Evolutionary conservation across 208 protist genomes (phyloP).

Genomic region (Crithidia thermophila): DNA sequence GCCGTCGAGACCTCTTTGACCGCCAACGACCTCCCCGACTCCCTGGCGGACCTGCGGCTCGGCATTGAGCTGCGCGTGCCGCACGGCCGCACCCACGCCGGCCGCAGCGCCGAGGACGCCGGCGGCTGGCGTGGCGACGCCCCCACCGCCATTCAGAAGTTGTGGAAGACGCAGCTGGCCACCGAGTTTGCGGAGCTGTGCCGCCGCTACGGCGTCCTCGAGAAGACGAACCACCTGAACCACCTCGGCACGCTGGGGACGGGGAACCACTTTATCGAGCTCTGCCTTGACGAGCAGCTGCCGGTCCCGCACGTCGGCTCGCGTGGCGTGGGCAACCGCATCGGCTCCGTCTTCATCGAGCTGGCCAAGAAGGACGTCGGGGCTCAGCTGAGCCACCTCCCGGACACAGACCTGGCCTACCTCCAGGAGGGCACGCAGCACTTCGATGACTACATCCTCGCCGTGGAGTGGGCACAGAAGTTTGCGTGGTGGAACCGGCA

Average conservation of each 20-base stretch:
- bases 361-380: conserved; percentile 85
- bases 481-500: conserved; percentile 82
- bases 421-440: conserved; percentile 72
- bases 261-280: conserved; percentile 93
- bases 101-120: conserved; percentile 49
- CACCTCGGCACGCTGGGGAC: conserved; percentile 90
- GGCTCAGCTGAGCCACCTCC: conserved; percentile 45
- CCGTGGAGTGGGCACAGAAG: conserved; percentile 83
- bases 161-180: conserved; percentile 68
- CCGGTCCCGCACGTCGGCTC: conserved; percentile 58
- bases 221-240: conserved; percentile 72
- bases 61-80: conserved; percentile 78
- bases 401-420: conserved; percentile 79
- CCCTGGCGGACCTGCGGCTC: conserved; percentile 66
- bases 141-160: conserved; percentile 41
- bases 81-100: conserved; percentile 81
- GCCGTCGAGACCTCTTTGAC: conserved; percentile 74
- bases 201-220: conserved; percentile 44
- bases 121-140: conserved; percentile 68
- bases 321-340: conserved; percentile 89
- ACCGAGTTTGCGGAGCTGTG: conserved; percentile 71
- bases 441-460: conserved; percentile 86
- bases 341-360: conserved; percentile 83
- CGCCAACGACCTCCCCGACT: conserved; percentile 61
- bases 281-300: conserved; percentile 76